Evolutionary conservation across 176 grass and related monocot species (phyloP).

Genomic region (Aegilops tauschii): DNA sequence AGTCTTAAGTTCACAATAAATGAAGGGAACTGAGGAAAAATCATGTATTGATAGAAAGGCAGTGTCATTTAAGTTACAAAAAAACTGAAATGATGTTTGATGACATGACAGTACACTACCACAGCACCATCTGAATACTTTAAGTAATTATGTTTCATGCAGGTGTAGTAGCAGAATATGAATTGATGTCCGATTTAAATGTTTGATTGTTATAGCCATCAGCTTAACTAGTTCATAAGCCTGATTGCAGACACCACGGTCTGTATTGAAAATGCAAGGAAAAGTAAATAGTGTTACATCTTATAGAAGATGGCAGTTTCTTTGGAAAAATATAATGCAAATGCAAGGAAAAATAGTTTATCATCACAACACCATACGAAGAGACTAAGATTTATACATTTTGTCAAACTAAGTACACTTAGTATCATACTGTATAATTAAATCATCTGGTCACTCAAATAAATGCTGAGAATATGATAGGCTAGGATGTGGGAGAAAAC

Average conservation of each 20-base stretch:
- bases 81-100: neutral
- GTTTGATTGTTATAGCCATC: neutral
- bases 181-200: neutral
- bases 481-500: neutral
- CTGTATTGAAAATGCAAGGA: conserved; percentile 5
- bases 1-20: neutral
- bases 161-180: neutral
- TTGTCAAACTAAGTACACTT: neutral
- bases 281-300: conserved; percentile 7
- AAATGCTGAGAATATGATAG: neutral
- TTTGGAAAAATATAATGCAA: neutral
- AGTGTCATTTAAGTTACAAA: neutral
- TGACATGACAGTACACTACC: neutral
- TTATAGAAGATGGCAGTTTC: neutral
- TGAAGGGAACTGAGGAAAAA: neutral
- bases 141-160: neutral
- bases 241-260: neutral
- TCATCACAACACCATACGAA: neutral
- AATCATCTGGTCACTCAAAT: neutral
- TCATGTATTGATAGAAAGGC: neutral
- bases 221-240: neutral
- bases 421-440: neutral
- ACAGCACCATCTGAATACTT: neutral
- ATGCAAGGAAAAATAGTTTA: neutral
- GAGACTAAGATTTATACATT: neutral